These are phyloP conservation scores for Metschnikowia kofuensis DNA, from an alignment of 805 yeast genomes.

Conservation along the genomic window DNA sequence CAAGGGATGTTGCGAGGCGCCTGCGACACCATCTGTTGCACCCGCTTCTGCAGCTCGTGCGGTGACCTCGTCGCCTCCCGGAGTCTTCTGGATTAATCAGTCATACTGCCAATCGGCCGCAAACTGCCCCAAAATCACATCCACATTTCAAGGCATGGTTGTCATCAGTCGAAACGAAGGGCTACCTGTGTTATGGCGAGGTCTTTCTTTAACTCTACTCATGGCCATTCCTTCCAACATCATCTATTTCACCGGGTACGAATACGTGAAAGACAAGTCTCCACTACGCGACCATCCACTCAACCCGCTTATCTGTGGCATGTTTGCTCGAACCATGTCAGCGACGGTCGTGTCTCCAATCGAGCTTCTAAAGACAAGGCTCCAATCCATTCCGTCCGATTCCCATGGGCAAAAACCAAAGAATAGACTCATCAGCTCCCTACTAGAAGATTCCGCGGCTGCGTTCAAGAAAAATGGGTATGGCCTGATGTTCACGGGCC, in stretches of 20 bases:
- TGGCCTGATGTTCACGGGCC: constrained; percentile 72
- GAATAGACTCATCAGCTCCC: constrained; percentile 38
- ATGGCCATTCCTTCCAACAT: constrained; percentile 95
- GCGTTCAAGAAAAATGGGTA: constrained; percentile 59
- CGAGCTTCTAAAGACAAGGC: constrained; percentile 81
- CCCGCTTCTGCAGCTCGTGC: neutral
- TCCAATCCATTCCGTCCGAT: constrained; percentile 77
- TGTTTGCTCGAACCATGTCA: constrained; percentile 75
- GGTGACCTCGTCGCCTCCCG: constrained; percentile 1
- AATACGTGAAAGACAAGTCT: constrained; percentile 73
- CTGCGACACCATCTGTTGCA: neutral
- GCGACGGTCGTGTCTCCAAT: constrained; percentile 85
- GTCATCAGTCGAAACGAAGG: constrained; percentile 76
- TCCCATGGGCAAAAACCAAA: constrained; percentile 18
- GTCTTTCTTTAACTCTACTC: constrained; percentile 71
- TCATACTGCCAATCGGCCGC: constrained; percentile 36
- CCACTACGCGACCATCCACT: constrained; percentile 43
- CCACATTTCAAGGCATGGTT: constrained; percentile 72
- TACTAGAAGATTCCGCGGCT: constrained; percentile 50
- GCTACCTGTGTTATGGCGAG: constrained; percentile 76
- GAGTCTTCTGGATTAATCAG: constrained; percentile 34
- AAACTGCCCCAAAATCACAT: constrained; percentile 50
- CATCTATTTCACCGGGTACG: constrained; percentile 93
- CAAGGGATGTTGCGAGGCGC: constrained; percentile 25
- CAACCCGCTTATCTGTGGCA: constrained; percentile 84